Conservation (phyloP, 2,329 filamentous ascomycete genomes). For the Hymenoscyphus infarciens region DNA sequence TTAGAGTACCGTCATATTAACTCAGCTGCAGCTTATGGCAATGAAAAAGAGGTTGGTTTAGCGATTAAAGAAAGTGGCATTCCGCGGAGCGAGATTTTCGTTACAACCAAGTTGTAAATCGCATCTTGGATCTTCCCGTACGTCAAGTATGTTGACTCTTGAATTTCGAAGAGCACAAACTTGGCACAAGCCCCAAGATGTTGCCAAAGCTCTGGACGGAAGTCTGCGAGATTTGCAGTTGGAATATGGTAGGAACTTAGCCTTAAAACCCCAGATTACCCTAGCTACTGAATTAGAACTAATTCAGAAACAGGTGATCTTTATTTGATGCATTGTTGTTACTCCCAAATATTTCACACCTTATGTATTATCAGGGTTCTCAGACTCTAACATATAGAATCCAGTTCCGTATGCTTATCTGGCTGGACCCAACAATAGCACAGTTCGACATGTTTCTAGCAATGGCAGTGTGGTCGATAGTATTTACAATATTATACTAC, state of each 20-base stretch:
- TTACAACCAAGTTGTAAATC: conserved; percentile 48
- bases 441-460: not conserved
- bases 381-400: too few relatives aligned
- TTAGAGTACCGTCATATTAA: conserved; percentile 62
- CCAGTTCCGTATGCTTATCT: too few relatives aligned
- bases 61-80: conserved; percentile 46
- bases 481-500: too few relatives aligned
- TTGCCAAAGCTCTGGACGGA: conserved; percentile 1
- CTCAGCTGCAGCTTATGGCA: conserved; percentile 42
- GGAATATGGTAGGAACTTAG: not conserved
- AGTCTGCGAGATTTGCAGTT: conserved; percentile 5
- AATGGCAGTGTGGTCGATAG: too few relatives aligned
- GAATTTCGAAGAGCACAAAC: not conserved
- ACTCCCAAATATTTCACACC: too few relatives aligned
- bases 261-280: too few relatives aligned
- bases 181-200: not conserved
- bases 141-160: not conserved
- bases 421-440: too few relatives aligned
- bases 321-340: too few relatives aligned
- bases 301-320: not conserved
- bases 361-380: too few relatives aligned
- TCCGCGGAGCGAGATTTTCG: conserved; percentile 44
- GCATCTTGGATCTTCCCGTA: too few relatives aligned
- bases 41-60: conserved; percentile 45
- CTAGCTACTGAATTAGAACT: not conserved